Evolutionary conservation across 2,329 filamentous ascomycete species (phyloP).

Genomic region (Fusarium musae): DNA sequence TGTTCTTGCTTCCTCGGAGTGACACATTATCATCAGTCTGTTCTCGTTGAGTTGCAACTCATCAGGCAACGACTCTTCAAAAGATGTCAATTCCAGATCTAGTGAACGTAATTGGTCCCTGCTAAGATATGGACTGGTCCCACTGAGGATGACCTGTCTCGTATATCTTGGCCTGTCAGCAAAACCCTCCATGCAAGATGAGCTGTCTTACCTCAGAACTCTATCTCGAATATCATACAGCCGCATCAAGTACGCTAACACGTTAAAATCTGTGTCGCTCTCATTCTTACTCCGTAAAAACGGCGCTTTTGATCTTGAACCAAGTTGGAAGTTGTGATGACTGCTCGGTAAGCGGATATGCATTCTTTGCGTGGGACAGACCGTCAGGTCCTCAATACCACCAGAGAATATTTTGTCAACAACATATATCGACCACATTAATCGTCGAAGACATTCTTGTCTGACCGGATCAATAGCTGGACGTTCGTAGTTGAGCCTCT

Average conservation of each 20-base stretch:
- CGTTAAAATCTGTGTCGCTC: slow-evolving; percentile 22
- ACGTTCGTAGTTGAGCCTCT: slow-evolving; percentile 43
- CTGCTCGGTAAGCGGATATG: slow-evolving; percentile 42
- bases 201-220: slow-evolving; percentile 22
- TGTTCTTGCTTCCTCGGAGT: slow-evolving; percentile 34
- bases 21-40: slow-evolving; percentile 40
- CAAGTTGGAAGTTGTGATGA: slow-evolving; percentile 43
- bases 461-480: slow-evolving; percentile 23
- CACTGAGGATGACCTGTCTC: slow-evolving; percentile 24
- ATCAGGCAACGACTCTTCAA: slow-evolving; percentile 30
- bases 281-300: slow-evolving; percentile 21
- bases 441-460: slow-evolving; percentile 40
- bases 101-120: slow-evolving; percentile 20
- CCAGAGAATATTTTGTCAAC: slow-evolving; percentile 43
- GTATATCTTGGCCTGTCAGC: slow-evolving; percentile 26
- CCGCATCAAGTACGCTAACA: slow-evolving; percentile 32
- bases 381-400: slow-evolving; percentile 44
- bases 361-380: slow-evolving; percentile 40
- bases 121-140: slow-evolving; percentile 29
- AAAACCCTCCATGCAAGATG: rapidly evolving
- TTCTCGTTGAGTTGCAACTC: slow-evolving; percentile 31
- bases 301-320: slow-evolving; percentile 26
- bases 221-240: slow-evolving; percentile 40
- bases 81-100: slow-evolving; percentile 30
- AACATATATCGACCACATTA: slow-evolving; percentile 44